A percentile compares a stretch with the other conserved stretches of the same genome.
phyloP scores from a whole-genome alignment of 2,329 filamentous ascomycete species.

The Claviceps digitariae region DNA sequence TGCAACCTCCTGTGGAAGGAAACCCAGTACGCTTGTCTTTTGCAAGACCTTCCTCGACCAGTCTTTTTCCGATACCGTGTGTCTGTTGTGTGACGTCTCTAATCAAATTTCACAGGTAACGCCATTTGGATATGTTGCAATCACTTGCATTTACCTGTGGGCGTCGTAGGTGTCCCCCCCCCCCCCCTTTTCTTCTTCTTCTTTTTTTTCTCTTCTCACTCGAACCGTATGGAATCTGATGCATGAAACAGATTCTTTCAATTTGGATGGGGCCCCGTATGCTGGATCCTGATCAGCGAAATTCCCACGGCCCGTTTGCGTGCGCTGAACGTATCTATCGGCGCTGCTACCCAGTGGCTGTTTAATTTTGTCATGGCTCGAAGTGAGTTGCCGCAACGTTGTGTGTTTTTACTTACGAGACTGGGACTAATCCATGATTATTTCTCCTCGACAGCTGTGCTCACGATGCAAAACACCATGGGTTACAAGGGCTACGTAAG shows the following conservation, averaged over 20 bases:
- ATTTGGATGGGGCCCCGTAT: conserved; percentile 57
- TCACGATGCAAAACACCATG: conserved; percentile 50
- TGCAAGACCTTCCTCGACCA: neutral
- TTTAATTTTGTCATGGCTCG: conserved; percentile 63
- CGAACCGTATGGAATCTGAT: conserved; percentile 8
- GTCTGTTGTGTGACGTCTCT: neutral
- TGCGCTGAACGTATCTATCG: conserved; percentile 54
- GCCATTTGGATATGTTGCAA: conserved; percentile 54
- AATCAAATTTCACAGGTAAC: conserved; percentile 28
- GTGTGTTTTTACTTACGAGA: neutral
- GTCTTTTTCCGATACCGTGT: neutral
- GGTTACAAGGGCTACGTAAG: conserved; percentile 27
- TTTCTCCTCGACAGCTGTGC: conserved; percentile 29
- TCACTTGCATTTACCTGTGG: conserved; percentile 61
- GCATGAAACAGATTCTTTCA: conserved; percentile 40
- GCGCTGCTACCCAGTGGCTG: conserved; percentile 56
- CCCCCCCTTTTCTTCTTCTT: neutral
- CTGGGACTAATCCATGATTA: neutral
- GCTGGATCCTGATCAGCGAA: conserved; percentile 58
- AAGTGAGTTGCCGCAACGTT: conserved; percentile 17
- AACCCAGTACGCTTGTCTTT: conserved; percentile 22
- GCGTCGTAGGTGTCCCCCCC: conserved; percentile 29
- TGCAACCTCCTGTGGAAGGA: conserved; percentile 41
- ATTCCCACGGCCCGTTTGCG: conserved; percentile 55
- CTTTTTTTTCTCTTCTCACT: neutral